phyloP scores from a whole-genome alignment of 139 green algal species.

The Tetraselmis striata region DNA sequence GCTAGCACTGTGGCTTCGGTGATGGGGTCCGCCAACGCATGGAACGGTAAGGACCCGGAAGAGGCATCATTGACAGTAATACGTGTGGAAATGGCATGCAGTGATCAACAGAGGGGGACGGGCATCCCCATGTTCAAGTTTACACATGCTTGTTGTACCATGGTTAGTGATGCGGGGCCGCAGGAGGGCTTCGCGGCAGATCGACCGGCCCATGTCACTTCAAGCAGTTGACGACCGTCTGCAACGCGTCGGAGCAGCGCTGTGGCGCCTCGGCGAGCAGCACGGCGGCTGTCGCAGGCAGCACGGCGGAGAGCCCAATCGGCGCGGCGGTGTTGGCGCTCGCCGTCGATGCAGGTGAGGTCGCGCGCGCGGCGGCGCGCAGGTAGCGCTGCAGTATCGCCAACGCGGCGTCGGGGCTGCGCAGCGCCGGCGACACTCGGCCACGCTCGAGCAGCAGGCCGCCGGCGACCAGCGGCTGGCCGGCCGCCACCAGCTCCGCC shows the following conservation, averaged over 20 bases:
- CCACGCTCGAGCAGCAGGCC: not conserved
- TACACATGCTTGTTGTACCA: no score
- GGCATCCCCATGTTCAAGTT: no score
- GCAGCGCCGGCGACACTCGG: not conserved
- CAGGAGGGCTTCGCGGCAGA: no score
- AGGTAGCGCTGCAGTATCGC: not conserved
- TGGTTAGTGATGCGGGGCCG: no score
- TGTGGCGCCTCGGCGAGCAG: not conserved
- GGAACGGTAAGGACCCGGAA: no score
- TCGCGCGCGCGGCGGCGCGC: no score
- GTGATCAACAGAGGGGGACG: no score
- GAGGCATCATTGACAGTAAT: no score
- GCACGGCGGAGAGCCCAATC: not conserved
- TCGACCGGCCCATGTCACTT: no score
- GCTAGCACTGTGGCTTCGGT: no score
- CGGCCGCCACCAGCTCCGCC: not conserved
- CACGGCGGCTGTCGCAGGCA: not conserved
- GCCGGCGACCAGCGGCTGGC: not conserved
- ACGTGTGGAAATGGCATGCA: no score
- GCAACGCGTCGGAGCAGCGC: not conserved
- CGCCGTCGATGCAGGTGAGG: not conserved
- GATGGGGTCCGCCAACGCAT: no score
- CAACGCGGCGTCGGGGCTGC: not conserved
- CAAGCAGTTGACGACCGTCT: not conserved
- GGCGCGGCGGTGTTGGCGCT: not conserved